Percentiles rank a stretch among this genome's conserved stretches.
These are phyloP conservation scores for Heritiera littoralis DNA, from an alignment of 345 rosid genomes.

Conservation along the genomic window DNA sequence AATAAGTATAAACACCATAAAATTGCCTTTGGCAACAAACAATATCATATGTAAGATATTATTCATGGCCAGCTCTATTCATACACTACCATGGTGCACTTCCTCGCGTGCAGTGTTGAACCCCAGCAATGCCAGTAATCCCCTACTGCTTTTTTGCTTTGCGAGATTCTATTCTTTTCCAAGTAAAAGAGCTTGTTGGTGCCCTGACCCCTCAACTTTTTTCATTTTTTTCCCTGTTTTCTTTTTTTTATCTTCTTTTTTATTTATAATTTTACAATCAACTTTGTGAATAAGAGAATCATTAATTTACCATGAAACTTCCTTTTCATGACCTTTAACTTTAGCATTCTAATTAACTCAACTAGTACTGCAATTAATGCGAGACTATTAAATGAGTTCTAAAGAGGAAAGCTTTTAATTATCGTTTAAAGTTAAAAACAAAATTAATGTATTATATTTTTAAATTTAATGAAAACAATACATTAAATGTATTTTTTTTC, in stretches of 20 bases:
- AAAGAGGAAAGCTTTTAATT: no score
- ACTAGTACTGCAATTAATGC: not conserved
- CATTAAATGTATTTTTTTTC: no score
- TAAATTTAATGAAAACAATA: no score
- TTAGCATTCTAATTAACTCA: not conserved
- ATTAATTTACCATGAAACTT: not conserved
- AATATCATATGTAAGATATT: not conserved
- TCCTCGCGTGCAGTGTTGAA: constrained; percentile 20
- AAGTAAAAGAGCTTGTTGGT: constrained; percentile 30
- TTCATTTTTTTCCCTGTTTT: not conserved
- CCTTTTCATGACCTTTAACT: not conserved
- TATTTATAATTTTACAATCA: not conserved
- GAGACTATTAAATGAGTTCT: not conserved
- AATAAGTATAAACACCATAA: not conserved
- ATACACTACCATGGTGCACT: not conserved
- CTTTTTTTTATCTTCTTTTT: not conserved
- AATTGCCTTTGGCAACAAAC: not conserved
- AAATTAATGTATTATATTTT: no score
- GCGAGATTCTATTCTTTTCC: constrained; percentile 40
- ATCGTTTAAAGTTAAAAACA: no score
- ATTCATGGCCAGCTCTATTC: not conserved
- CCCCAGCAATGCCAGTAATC: constrained; percentile 20
- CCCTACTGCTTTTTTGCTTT: constrained; percentile 35
- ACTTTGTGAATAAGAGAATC: not conserved
- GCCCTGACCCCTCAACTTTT: constrained; percentile 25